Evolutionary conservation across 768 basidiomycete species (phyloP).

Genomic region (Rubroboletus satanas): DNA sequence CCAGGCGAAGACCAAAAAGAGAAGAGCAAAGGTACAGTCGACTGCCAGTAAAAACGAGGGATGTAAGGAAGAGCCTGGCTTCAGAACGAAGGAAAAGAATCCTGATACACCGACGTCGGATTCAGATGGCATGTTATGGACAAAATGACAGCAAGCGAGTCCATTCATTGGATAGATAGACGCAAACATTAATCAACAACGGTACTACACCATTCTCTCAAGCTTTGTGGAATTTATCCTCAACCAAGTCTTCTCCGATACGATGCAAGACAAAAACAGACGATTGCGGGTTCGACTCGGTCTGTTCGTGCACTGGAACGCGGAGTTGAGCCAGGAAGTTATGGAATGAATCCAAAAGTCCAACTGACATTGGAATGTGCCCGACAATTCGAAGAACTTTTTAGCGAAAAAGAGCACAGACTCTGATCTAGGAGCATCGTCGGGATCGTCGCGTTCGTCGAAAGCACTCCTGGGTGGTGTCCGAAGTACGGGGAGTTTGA

Average conservation of each 20-base stretch:
- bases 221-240: not conserved
- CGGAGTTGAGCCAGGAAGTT: not conserved
- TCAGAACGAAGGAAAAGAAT: conserved; percentile 58
- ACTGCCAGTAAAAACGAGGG: conserved; percentile 63
- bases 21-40: conserved; percentile 54
- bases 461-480: conserved; percentile 13
- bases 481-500: conserved; percentile 48
- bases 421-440: conserved; percentile 30
- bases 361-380: conserved; percentile 43
- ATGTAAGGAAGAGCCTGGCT: conserved; percentile 73
- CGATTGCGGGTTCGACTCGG: not conserved
- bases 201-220: not conserved
- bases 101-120: conserved; percentile 9
- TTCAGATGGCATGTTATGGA: conserved; percentile 19
- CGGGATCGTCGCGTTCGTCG: conserved; percentile 17
- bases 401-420: conserved; percentile 39
- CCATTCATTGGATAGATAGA: not conserved
- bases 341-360: not conserved
- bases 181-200: conserved; percentile 22
- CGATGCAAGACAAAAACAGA: conserved; percentile 15
- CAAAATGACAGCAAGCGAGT: not conserved
- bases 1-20: conserved; percentile 56
- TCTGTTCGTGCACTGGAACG: conserved; percentile 11
- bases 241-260: not conserved
- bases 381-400: conserved; percentile 55